phyloP scores from a whole-genome alignment of 306 rosid species.

The Senna siamea region DNA sequence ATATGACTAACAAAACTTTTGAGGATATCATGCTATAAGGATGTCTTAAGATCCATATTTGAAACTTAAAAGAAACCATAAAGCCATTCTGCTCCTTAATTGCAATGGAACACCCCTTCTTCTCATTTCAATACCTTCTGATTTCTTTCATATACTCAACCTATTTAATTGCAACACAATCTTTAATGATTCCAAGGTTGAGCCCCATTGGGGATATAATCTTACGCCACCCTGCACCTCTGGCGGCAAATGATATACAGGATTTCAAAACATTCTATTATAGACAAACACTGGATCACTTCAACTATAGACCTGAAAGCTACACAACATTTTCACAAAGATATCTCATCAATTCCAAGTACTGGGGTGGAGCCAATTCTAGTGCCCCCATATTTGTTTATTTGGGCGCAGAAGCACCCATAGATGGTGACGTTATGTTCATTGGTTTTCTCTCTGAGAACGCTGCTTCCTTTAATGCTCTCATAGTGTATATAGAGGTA shows the following conservation, averaged over 20 bases:
- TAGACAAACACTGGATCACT: slow-evolving; percentile 71
- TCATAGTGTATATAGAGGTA: slow-evolving; percentile 73
- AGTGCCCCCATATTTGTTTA: slow-evolving; percentile 64
- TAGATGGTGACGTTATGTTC: slow-evolving; percentile 33
- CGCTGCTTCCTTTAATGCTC: slow-evolving; percentile 66
- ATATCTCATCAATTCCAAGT: slow-evolving; percentile 56
- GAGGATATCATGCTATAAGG: too few relatives aligned
- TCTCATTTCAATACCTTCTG: slow-evolving; percentile 28
- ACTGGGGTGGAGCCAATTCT: slow-evolving; percentile 61
- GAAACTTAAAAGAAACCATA: not conserved
- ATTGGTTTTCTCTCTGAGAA: slow-evolving; percentile 70
- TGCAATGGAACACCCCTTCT: not conserved
- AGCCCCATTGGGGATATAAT: slow-evolving; percentile 45
- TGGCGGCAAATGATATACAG: not conserved
- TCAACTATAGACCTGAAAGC: slow-evolving; percentile 65
- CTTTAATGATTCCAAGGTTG: slow-evolving; percentile 51
- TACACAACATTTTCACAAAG: slow-evolving; percentile 59
- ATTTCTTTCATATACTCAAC: slow-evolving; percentile 33
- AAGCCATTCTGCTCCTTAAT: not conserved
- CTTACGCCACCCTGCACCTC: slow-evolving; percentile 23
- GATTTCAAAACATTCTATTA: slow-evolving; percentile 57
- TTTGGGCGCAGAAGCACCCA: slow-evolving; percentile 64
- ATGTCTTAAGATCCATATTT: too few relatives aligned
- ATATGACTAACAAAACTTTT: too few relatives aligned
- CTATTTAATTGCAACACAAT: slow-evolving; percentile 33